Conservation (phyloP, 1,284 basidiomycete species). For the Cryptococcus sp. region DNA sequence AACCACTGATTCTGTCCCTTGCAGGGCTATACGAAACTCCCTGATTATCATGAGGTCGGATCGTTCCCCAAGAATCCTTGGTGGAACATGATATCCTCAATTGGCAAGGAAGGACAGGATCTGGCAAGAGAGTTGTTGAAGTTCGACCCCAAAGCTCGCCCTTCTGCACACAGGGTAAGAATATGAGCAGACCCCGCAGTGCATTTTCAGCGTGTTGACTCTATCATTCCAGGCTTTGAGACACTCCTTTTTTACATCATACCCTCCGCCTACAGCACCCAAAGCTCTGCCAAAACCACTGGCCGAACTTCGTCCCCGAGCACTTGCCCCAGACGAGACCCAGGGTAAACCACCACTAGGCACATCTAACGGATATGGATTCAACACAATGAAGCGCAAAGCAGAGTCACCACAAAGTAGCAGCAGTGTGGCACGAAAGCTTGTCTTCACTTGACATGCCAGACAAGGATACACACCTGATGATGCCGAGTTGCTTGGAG, state of each 20-base stretch:
- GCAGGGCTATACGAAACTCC: constrained; percentile 83
- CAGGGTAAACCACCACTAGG: constrained; percentile 36
- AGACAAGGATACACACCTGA: too few species aligned
- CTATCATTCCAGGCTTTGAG: constrained; percentile 34
- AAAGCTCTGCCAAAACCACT: constrained; percentile 44
- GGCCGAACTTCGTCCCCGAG: constrained; percentile 45
- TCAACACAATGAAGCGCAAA: constrained; percentile 33
- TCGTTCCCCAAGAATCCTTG: constrained; percentile 67
- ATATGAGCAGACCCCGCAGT: neutral
- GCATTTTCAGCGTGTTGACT: neutral
- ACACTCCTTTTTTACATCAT: constrained; percentile 44
- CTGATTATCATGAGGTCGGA: constrained; percentile 78
- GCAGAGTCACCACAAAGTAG: constrained; percentile 33
- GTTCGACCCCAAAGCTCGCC: constrained; percentile 81
- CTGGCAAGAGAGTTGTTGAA: constrained; percentile 73
- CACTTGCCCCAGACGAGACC: constrained; percentile 44
- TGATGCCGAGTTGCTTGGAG: too few species aligned
- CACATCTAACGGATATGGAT: neutral
- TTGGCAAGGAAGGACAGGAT: constrained; percentile 80
- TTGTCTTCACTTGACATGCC: constrained; percentile 17
- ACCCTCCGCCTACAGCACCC: constrained; percentile 44
- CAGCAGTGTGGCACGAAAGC: constrained; percentile 16
- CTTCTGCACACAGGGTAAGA: constrained; percentile 72
- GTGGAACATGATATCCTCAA: constrained; percentile 79
- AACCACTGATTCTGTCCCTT: neutral